Conservation (phyloP, 1,284 basidiomycete genomes). For the Malassezia arunalokei region DNA sequence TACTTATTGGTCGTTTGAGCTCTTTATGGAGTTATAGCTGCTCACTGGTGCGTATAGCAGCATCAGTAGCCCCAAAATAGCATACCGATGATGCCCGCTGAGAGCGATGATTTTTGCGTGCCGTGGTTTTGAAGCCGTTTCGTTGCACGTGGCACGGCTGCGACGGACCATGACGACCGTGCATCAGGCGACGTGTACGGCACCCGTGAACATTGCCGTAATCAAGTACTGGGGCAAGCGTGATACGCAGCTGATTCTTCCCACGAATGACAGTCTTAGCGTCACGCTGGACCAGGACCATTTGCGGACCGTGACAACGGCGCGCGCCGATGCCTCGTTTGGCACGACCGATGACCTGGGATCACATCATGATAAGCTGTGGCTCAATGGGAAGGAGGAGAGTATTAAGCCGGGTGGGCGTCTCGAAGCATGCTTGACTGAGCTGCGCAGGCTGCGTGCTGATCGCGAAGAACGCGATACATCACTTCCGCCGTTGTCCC, state of each 20-base stretch:
- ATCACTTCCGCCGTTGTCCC: conserved; percentile 36
- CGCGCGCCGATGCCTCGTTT: conserved; percentile 68
- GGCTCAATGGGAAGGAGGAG: conserved; percentile 88
- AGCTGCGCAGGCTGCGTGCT: conserved; percentile 68
- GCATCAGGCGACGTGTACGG: conserved; percentile 76
- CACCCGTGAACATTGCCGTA: conserved; percentile 89
- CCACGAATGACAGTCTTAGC: conserved; percentile 92
- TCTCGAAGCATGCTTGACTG: conserved; percentile 70
- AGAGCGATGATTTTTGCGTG: background rate
- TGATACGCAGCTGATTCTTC: conserved; percentile 83
- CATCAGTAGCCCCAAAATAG: conserved; percentile 12
- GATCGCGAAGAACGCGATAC: conserved; percentile 55
- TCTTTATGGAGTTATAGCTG: background rate
- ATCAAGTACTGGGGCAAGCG: conserved; percentile 96
- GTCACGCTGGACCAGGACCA: conserved; percentile 95
- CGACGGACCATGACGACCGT: conserved; percentile 37
- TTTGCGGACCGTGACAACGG: conserved; percentile 82
- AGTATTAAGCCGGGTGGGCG: conserved; percentile 70
- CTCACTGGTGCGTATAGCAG: background rate
- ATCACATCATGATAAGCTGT: conserved; percentile 58
- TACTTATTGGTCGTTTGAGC: background rate
- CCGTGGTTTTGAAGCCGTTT: background rate
- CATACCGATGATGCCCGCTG: conserved; percentile 10
- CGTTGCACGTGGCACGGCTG: background rate
- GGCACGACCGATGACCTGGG: conserved; percentile 40